These are phyloP conservation scores for Diplodia sapinea DNA, from an alignment of 2,329 filamentous ascomycete genomes.

Conservation along the genomic window DNA sequence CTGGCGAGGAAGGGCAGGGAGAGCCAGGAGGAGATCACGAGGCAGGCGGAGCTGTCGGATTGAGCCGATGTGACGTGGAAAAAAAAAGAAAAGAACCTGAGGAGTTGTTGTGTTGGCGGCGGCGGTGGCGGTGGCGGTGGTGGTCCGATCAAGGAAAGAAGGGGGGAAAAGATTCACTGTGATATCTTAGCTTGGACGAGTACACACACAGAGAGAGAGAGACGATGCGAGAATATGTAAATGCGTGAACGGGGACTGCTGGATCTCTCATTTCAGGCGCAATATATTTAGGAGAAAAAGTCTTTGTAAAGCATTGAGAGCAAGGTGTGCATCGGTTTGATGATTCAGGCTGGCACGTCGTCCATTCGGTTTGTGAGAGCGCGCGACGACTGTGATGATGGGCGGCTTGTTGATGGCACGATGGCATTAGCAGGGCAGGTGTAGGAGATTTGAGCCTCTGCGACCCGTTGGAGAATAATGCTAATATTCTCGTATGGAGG, in stretches of 20 bases:
- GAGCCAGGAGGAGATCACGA: conserved; percentile 38
- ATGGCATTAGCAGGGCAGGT: no score
- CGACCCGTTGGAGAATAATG: no score
- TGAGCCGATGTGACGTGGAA: not conserved
- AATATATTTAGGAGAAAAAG: not conserved
- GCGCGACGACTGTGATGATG: no score
- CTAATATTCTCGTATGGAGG: no score
- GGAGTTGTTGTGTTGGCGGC: not conserved
- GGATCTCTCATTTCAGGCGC: not conserved
- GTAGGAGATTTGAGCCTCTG: no score
- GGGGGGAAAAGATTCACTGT: not conserved
- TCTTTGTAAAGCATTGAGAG: not conserved
- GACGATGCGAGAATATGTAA: not conserved
- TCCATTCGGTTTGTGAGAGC: not conserved
- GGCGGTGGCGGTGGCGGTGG: not conserved
- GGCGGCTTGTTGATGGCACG: no score
- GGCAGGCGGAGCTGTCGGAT: conserved; percentile 26
- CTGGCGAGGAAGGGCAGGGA: conserved; percentile 67
- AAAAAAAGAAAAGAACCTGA: not conserved
- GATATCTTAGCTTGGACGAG: not conserved
- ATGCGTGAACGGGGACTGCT: not conserved
- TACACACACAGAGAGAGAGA: no score
- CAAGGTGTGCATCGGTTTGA: not conserved
- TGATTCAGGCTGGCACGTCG: not conserved
- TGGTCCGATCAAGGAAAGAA: not conserved